These are phyloP conservation scores for Abrus pulchellus DNA, from an alignment of 306 rosid genomes.

Conservation along the genomic window DNA sequence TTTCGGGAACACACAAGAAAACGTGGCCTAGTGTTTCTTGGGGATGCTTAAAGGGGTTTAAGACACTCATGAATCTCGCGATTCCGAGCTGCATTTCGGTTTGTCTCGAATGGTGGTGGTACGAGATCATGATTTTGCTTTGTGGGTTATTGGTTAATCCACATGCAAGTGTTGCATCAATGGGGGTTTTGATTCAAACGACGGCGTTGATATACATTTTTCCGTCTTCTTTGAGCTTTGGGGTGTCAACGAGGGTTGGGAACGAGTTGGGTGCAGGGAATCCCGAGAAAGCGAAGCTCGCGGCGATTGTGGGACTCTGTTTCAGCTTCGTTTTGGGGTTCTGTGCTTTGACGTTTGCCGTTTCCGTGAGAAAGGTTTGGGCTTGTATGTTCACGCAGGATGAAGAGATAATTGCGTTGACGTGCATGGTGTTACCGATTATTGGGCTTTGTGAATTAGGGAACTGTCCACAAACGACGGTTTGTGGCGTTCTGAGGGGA, in stretches of 20 bases:
- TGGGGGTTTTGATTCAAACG: conserved; percentile 57
- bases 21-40: conserved; percentile 35
- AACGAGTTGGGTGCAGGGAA: conserved; percentile 51
- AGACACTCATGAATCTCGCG: conserved; percentile 32
- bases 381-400: conserved; percentile 49
- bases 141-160: conserved; percentile 50
- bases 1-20: conserved; percentile 16
- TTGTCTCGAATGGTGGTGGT: conserved; percentile 67
- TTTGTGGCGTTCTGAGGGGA: conserved; percentile 57
- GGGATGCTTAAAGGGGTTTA: conserved; percentile 38
- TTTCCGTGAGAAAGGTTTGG: conserved; percentile 50
- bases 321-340: conserved; percentile 46
- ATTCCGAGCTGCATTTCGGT: conserved; percentile 54
- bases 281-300: conserved; percentile 21
- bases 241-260: conserved; percentile 54
- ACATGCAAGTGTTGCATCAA: conserved; percentile 51
- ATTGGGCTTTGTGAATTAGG: conserved; percentile 56
- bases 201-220: conserved; percentile 53
- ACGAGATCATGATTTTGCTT: conserved; percentile 53
- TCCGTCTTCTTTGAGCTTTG: conserved; percentile 50
- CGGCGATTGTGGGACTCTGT: conserved; percentile 43
- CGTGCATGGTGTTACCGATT: conserved; percentile 42
- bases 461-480: conserved; percentile 53
- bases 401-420: conserved; percentile 34
- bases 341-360: conserved; percentile 27